These are phyloP conservation scores for Mitragyna speciosa DNA, from an alignment of 257 asterid species.

Conservation along the genomic window DNA sequence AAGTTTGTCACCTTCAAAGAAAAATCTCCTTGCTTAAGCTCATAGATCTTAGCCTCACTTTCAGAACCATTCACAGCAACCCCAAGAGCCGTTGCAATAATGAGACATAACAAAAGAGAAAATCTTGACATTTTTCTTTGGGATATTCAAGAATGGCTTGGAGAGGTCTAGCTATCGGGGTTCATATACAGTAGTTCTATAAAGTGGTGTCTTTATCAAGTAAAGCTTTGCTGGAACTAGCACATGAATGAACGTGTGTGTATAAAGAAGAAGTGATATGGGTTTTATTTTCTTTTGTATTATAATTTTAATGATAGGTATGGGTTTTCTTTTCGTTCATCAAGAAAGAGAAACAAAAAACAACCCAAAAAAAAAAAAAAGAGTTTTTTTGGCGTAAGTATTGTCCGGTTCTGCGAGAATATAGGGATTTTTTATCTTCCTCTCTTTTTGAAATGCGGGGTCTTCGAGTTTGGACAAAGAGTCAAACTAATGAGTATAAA, in stretches of 20 bases:
- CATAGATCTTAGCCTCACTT: constrained; percentile 38
- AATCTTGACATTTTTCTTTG: constrained; percentile 27
- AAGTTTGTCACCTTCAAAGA: constrained; percentile 60
- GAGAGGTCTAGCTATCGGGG: neutral
- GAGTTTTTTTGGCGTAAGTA: neutral
- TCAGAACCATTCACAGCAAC: constrained; percentile 23
- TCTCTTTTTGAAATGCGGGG: neutral
- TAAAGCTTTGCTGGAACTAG: neutral
- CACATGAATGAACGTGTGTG: neutral
- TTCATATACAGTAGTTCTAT: neutral
- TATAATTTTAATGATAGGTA: neutral
- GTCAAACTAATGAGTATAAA: neutral
- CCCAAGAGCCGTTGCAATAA: constrained; percentile 28
- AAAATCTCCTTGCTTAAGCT: constrained; percentile 58
- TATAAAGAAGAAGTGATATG: neutral
- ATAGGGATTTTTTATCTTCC: neutral
- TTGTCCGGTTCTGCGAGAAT: neutral
- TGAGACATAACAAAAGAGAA: constrained; percentile 23
- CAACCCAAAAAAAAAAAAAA: no score
- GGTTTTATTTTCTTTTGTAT: neutral
- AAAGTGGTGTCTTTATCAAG: neutral
- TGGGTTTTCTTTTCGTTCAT: neutral
- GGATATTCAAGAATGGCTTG: neutral
- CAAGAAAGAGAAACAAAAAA: neutral
- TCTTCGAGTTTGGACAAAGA: neutral